Evolutionary conservation across 441 rosid genomes (phyloP), one percentile per base, ranked within the genome.

Genomic region (Gossypium schwendimanii): DNA sequence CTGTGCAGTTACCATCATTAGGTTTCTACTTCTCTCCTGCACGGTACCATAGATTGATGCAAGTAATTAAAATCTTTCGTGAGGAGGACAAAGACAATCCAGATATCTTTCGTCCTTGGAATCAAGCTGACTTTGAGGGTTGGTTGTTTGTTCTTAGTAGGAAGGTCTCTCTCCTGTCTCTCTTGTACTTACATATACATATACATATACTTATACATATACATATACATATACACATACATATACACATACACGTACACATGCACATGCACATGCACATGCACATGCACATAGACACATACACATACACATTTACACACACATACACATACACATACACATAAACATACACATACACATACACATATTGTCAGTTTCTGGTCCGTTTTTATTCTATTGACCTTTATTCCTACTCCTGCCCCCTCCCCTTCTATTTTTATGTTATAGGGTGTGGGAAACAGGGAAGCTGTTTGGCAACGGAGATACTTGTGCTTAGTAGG

Each of bases 1-100:
- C 98, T 78, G 81, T 88, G 73, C 91, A 88, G 77, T 78, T 96
- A 80, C 99, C 99, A 2, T 91, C 98, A 28, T 73, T 96, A 82
- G 88, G 96, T 67, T 91, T 96, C 81, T 94, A 96, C 85, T 91
- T 96, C 82, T 96, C 99, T 78, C 99, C 99, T 39, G 97, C 98
- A 69, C 90, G 99, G 57, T 96, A 96, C 85, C 99, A 96, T 81
- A 86, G 99, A 79, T 80, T 96, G 84, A 96, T 96, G 98, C 94
- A 86, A 83, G 89, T 96, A 66, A 81, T 77, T 59, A 88, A 91
- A 85, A 86, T 91, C 53, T 92, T 96, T 80, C 90, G 86, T 74
- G 81, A 73, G 31, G 90, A 88, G 72, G 89, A 86, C 75, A 79
- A 69, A 79, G 89, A 88, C 71, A 78, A 74, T 75, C 78, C 87